These are phyloP conservation scores for Hypoxylon perforatum DNA, from an alignment of 495 filamentous ascomycete genomes.

Conservation along the genomic window DNA sequence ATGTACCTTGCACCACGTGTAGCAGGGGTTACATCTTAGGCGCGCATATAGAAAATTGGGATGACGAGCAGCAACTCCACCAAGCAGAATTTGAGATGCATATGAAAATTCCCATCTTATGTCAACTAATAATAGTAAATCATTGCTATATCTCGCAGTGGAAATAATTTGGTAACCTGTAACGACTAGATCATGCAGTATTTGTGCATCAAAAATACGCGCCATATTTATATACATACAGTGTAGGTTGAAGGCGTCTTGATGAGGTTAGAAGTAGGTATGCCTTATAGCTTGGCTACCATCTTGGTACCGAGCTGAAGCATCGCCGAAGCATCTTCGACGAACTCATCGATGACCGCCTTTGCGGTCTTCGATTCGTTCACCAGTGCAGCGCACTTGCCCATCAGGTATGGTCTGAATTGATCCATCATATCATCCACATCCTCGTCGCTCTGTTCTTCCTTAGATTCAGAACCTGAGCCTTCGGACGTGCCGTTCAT, in stretches of 20 bases:
- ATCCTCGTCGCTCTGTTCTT: conserved; percentile 68
- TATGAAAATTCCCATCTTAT: no score
- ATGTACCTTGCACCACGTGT: conserved; percentile 16
- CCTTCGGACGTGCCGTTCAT: conserved; percentile 64
- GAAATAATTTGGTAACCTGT: background rate
- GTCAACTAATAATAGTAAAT: no score
- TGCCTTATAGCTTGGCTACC: conserved; percentile 70
- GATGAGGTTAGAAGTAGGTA: no score
- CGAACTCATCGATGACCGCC: conserved; percentile 93
- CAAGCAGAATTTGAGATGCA: no score
- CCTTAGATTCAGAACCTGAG: conserved; percentile 83
- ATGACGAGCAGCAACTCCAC: conserved; percentile 1
- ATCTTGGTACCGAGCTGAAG: conserved; percentile 74
- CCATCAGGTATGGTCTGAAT: conserved; percentile 93
- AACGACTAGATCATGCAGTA: conserved; percentile 3
- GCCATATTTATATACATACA: conserved; percentile 18
- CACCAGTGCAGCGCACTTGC: conserved; percentile 92
- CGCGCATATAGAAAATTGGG: background rate
- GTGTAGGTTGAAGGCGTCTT: background rate
- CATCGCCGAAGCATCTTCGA: conserved; percentile 79
- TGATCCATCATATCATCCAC: conserved; percentile 84
- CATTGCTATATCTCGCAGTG: no score
- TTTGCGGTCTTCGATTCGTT: conserved; percentile 94
- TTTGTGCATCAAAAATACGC: conserved; percentile 9
- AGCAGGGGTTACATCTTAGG: conserved; percentile 9